These are phyloP conservation scores for Alternaria sp. DNA, from an alignment of 2,329 filamentous ascomycete genomes.

Conservation along the genomic window DNA sequence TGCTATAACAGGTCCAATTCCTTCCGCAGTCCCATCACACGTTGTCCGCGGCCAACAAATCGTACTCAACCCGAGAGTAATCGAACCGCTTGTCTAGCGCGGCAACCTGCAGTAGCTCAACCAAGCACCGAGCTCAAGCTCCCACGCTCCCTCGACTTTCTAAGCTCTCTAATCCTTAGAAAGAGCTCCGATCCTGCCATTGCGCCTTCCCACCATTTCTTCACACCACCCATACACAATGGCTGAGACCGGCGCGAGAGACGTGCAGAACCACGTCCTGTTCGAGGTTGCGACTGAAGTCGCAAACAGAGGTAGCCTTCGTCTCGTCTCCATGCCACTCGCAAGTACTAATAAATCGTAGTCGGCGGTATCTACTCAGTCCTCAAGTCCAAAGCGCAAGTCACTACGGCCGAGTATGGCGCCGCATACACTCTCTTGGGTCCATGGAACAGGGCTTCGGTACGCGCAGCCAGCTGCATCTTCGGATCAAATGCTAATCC, in stretches of 20 bases:
- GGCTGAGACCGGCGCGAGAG: conserved; percentile 54
- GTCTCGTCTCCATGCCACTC: conserved; percentile 7
- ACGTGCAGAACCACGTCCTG: conserved; percentile 94
- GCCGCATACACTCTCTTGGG: conserved; percentile 95
- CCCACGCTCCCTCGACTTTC: conserved; percentile 28
- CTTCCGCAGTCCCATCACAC: conserved; percentile 23
- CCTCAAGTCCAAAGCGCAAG: conserved; percentile 97
- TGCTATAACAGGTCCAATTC: conserved; percentile 22
- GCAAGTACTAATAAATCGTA: conserved; percentile 50
- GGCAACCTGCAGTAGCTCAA: conserved; percentile 35
- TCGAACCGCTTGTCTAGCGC: conserved; percentile 41
- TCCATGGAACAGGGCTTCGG: conserved; percentile 88
- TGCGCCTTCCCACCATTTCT: conserved; percentile 12
- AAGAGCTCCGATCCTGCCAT: conserved; percentile 17
- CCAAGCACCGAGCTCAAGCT: conserved; percentile 34
- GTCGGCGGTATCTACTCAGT: conserved; percentile 99
- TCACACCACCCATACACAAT: conserved; percentile 31
- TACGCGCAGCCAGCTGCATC: conserved; percentile 57
- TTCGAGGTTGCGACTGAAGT: conserved; percentile 98
- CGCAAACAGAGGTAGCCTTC: conserved; percentile 82
- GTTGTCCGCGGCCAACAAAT: conserved; percentile 26
- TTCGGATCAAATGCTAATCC: conserved; percentile 23
- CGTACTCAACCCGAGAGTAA: conserved; percentile 27
- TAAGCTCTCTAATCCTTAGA: conserved; percentile 26
- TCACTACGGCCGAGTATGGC: conserved; percentile 98